Evolutionary conservation across 176 grass and related monocot genomes (phyloP).

Genomic region (Carex parvula): DNA sequence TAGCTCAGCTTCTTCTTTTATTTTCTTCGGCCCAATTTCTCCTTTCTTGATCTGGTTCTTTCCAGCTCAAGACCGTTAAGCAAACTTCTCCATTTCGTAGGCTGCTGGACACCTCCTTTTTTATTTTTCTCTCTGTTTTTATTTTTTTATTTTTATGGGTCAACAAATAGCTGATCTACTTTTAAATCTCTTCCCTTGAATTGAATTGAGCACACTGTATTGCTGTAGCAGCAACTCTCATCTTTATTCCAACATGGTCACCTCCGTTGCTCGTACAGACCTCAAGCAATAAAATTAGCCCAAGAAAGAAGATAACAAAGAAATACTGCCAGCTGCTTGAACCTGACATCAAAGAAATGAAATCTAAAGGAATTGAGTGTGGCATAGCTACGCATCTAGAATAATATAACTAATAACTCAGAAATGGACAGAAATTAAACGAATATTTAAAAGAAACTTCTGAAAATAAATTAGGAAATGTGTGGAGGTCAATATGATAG

Average conservation of each 20-base stretch:
- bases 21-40: no score
- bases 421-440: no score
- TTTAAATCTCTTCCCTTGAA: not conserved
- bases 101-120: no score
- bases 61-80: no score
- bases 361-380: not conserved
- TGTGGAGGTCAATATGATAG: not conserved
- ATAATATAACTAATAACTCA: not conserved
- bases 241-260: not conserved
- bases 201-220: not conserved
- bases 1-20: no score
- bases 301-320: not conserved
- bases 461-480: not conserved
- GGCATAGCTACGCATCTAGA: not conserved
- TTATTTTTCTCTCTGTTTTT: no score
- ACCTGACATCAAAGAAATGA: not conserved
- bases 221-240: not conserved
- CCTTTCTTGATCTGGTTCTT: no score
- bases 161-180: not conserved
- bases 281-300: conserved; percentile 1
- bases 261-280: not conserved
- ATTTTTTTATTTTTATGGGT: no score
- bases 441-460: not conserved
- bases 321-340: not conserved
- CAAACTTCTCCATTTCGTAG: no score